A percentile compares a stretch with the other conserved stretches of the same genome.
Conservation (phyloP, 768 basidiomycete species). For the Boletus huronensis region DNA sequence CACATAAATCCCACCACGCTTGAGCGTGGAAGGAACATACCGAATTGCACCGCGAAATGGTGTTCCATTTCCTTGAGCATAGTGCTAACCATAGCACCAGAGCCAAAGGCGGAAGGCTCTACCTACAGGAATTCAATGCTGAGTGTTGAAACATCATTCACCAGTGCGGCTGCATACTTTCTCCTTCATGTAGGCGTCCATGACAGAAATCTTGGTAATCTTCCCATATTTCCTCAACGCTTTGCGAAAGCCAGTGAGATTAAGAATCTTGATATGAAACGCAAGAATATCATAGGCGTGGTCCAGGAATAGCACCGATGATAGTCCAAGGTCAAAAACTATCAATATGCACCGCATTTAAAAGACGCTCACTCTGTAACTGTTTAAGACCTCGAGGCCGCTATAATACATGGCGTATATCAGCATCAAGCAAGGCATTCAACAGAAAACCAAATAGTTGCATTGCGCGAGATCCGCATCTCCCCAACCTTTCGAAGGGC, state of each 20-base stretch:
- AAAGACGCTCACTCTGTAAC: constrained; percentile 67
- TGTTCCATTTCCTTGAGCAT: constrained; percentile 78
- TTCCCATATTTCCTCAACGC: constrained; percentile 86
- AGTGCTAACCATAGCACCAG: constrained; percentile 52
- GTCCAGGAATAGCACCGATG: neutral
- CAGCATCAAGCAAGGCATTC: constrained; percentile 4
- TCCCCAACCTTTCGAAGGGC: neutral
- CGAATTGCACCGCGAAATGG: constrained; percentile 71
- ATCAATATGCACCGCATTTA: neutral
- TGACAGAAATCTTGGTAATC: constrained; percentile 64
- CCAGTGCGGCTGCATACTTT: constrained; percentile 42
- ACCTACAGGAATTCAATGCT: constrained; percentile 41
- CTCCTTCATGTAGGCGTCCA: constrained; percentile 77
- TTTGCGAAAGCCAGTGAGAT: constrained; percentile 87
- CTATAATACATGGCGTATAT: constrained; percentile 34
- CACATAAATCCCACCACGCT: neutral
- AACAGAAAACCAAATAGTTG: neutral
- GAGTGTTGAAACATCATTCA: neutral
- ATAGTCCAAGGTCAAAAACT: neutral
- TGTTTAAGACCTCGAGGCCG: constrained; percentile 79
- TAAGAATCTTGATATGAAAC: constrained; percentile 57
- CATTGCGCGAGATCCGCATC: neutral
- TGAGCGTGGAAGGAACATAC: constrained; percentile 40
- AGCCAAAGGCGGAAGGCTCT: constrained; percentile 63
- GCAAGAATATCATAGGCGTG: neutral